phyloP scores from a whole-genome alignment of 495 filamentous ascomycete species.

The Penicillium cinerascens region DNA sequence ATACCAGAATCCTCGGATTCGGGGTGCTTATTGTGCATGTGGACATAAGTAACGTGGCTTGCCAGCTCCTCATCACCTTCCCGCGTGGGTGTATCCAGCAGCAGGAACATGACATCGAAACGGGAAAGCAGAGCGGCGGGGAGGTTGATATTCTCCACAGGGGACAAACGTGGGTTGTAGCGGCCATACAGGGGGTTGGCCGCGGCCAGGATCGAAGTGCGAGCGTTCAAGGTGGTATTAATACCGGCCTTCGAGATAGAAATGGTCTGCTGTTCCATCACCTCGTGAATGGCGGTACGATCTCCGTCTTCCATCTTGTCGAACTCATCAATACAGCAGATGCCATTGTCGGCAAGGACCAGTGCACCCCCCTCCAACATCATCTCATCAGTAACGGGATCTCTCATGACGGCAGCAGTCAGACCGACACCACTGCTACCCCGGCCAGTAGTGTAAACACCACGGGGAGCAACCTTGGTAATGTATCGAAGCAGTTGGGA shows the following conservation, averaged over 20 bases:
- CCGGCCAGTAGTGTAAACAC: conserved; percentile 96
- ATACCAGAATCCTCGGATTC: conserved; percentile 64
- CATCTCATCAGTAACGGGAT: conserved; percentile 98
- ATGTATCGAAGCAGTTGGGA: conserved; percentile 98
- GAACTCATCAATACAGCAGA: conserved; percentile 99
- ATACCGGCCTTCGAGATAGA: conserved; percentile 98
- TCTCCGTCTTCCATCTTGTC: conserved; percentile 99
- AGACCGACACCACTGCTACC: conserved; percentile 96
- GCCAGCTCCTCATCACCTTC: conserved; percentile 93
- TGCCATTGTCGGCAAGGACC: conserved; percentile 94
- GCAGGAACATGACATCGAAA: conserved; percentile 95
- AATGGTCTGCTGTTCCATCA: conserved; percentile 99
- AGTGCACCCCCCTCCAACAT: conserved; percentile 94
- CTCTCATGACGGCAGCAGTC: conserved; percentile 96
- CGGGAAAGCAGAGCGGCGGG: conserved; percentile 92
- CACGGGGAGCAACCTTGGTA: conserved; percentile 93
- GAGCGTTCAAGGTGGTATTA: conserved; percentile 90
- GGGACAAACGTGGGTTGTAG: conserved; percentile 94
- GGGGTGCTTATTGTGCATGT: conserved; percentile 94
- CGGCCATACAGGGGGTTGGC: conserved; percentile 97
- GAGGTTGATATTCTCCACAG: conserved; percentile 98
- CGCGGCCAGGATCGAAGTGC: conserved; percentile 95
- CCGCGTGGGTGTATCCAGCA: conserved; percentile 85
- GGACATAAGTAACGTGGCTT: conserved; percentile 91
- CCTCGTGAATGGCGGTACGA: conserved; percentile 97